phyloP scores from a whole-genome alignment of 441 rosid species.

The Biscutella laevigata region DNA sequence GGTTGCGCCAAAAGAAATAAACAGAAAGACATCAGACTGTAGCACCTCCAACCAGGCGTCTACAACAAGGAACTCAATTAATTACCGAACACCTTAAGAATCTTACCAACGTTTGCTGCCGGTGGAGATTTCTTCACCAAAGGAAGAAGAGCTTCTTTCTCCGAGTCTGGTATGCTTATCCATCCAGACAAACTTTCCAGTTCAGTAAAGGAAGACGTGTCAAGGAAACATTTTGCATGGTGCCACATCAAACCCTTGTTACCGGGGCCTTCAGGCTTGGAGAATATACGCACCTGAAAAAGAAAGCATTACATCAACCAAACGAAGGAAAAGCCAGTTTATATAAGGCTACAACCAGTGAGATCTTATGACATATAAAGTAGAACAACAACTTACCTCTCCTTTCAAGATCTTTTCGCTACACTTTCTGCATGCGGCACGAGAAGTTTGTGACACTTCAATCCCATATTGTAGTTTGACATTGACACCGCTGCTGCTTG shows the following conservation, averaged over 20 bases:
- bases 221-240: conserved; percentile 68
- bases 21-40: conserved; percentile 17
- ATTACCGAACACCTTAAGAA: conserved; percentile 2
- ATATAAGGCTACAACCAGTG: neutral
- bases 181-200: conserved; percentile 72
- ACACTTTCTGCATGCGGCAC: conserved; percentile 74
- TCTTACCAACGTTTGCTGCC: conserved; percentile 42
- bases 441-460: conserved; percentile 76
- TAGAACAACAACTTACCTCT: conserved; percentile 47
- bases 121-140: conserved; percentile 44
- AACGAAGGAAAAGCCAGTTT: neutral
- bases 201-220: conserved; percentile 40
- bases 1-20: conserved; percentile 23
- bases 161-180: conserved; percentile 55
- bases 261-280: conserved; percentile 67
- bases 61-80: neutral
- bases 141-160: conserved; percentile 43
- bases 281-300: conserved; percentile 64
- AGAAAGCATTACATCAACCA: neutral
- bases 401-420: conserved; percentile 72
- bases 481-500: conserved; percentile 16
- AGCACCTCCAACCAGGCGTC: neutral
- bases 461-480: conserved; percentile 40
- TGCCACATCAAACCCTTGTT: conserved; percentile 74
- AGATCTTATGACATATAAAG: conserved; percentile 9